Evolutionary conservation across 2,329 filamentous ascomycete genomes (phyloP), one percentile per base, ranked within the genome.

Genomic region (Apiospora aurea): DNA sequence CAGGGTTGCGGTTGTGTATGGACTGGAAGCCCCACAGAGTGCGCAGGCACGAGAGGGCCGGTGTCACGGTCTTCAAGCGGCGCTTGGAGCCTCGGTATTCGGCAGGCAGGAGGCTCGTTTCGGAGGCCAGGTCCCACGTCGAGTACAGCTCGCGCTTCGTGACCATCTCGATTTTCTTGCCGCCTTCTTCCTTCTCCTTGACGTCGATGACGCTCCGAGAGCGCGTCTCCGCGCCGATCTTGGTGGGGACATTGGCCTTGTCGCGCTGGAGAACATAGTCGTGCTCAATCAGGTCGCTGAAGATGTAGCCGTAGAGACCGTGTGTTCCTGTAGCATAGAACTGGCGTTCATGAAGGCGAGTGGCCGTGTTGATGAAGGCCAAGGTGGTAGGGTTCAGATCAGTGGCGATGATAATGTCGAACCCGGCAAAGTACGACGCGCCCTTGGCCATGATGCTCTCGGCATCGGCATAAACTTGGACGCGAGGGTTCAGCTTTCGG

Each of bases 261-360:
- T 94, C 91, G 72, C 96, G 92, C 84, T 97, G 92, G 73, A 99
- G 92, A 73, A 96, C 90, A 79, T 94, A 99, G 78, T 95, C 92
- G 81, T 99, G 96, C 78, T 92, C 89, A 76, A 97, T 94, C 29
- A 99, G 88, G 81, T 99, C 96, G 72, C 93, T 93, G 81, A 99
- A 99, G 75, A 97, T 93, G 84, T 94, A 99, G 71, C 96, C 96
- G 81, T 97, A 98, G 80, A 97, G 89, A 68, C 96, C 96, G 80
- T 98, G 94, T 2, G 93, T 90, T 69, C 91, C 92, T 47, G 95
- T 93, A 13, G 94, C 94, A 82, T 99, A 99, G 82, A 98, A 98
- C 14, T 95, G 91, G 67, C 91, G 90, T 74, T 90, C 88, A 73
- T 92, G 91, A 49, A 97, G 84, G 67, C 96, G 92, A 53, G 95